phyloP scores from a whole-genome alignment of 768 basidiomycete genomes.

The Candolleomyces eurysporus region DNA sequence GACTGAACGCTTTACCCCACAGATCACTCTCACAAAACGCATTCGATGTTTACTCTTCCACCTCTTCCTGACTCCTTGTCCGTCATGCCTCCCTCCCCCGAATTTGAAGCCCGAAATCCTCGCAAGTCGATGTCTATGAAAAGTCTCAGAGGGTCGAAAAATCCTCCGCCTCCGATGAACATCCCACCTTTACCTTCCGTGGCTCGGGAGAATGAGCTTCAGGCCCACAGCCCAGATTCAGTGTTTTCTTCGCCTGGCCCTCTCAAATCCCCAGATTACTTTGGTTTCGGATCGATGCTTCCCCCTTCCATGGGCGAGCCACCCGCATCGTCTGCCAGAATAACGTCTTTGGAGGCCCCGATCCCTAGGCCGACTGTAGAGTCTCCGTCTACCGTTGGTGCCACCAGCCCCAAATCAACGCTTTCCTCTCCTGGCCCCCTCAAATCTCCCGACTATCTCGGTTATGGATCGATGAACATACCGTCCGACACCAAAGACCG shows the following conservation, averaged over 20 bases:
- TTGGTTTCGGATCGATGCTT: not conserved
- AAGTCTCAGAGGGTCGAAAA: slow-evolving; percentile 13
- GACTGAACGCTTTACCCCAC: not conserved
- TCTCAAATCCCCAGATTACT: slow-evolving; percentile 1
- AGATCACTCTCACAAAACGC: not conserved
- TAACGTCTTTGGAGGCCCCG: too few relatives aligned
- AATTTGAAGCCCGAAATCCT: slow-evolving; percentile 15
- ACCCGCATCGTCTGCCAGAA: too few relatives aligned
- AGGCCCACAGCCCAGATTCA: slow-evolving; percentile 7
- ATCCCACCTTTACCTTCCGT: slow-evolving; percentile 10
- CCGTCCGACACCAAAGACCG: slow-evolving; percentile 18
- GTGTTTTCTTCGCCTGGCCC: slow-evolving; percentile 11
- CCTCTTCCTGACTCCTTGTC: slow-evolving; percentile 9
- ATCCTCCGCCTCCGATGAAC: slow-evolving; percentile 15
- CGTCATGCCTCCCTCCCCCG: slow-evolving; percentile 9
- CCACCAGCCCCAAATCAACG: slow-evolving; percentile 1
- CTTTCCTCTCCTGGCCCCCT: not conserved
- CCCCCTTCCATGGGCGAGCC: not conserved
- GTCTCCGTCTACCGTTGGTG: not conserved
- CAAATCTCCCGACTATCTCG: slow-evolving; percentile 11
- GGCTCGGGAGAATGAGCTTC: slow-evolving; percentile 12
- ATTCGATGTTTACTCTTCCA: slow-evolving; percentile 14
- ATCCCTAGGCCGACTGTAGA: not conserved
- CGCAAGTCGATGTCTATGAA: slow-evolving; percentile 21
- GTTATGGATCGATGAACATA: slow-evolving; percentile 1